Evolutionary conservation across 2,329 filamentous ascomycete species (phyloP), one percentile per base, ranked within the genome.

Genomic region (Eutypa lata): DNA sequence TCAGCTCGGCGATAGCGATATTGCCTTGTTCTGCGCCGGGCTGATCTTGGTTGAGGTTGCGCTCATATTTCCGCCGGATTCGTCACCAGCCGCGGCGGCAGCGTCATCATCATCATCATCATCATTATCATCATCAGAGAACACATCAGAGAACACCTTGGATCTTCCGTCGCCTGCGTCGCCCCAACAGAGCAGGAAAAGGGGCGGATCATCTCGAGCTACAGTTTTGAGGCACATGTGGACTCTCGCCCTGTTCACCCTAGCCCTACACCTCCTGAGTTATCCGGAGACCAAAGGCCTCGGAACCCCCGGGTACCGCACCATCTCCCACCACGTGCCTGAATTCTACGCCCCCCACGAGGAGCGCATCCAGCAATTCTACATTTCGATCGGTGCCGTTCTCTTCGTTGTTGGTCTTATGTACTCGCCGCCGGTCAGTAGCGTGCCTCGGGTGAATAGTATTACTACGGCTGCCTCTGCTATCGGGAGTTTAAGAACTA

Each of bases 31-130:
- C 53, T 52, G 57, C 16, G 49, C 47, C 3, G 62, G 62, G n/a
- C 37, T 59, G n/a, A 31, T 64, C 4, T 44, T 63, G 8, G 62
- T 58, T 3, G 62, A 64, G 46, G n/a, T 59, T 18, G 49, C 57
- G 10, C 47, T 60, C 5, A 49, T 57, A 2, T 28, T 54, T 3
- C 53, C 55, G n/a, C 47, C 56, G 40, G n/a, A n/a, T n/a, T 53
- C 33, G 4, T n/a, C 13, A 10, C 21, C 6, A 10, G 14, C 22
- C 7, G 10, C 22, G 38, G 19, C 38, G n/a, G 19, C 38, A 21
- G 3, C 7, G 19, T 24, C 21, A 21, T 11, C 19, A 16, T 16
- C 35, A 38, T 7, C 35, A 16, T 38, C 35, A 38, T 14, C 13
- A 16, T 5, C 13, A 7, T 26, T n/a, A 22, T 16, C 21, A 11